Percentiles rank a stretch among this genome's conserved stretches.
phyloP scores from a whole-genome alignment of 768 basidiomycete genomes.

The Dictyophora rubrovolvata region DNA sequence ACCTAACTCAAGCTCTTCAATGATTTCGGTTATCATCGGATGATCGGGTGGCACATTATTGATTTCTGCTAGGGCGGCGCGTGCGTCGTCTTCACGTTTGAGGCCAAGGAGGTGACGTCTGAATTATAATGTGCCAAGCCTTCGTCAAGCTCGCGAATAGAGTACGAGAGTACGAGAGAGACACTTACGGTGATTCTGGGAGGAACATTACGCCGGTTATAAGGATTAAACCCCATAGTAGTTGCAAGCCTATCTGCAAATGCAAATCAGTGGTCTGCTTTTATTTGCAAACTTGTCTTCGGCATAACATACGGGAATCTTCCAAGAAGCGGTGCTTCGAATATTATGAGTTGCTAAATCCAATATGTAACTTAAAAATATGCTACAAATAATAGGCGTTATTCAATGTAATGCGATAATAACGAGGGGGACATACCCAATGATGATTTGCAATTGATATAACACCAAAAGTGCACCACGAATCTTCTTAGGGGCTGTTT shows the following conservation, averaged over 20 bases:
- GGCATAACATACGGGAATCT: slow-evolving; percentile 33
- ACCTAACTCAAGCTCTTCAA: slow-evolving; percentile 56
- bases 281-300: not conserved
- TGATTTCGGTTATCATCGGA: slow-evolving; percentile 43
- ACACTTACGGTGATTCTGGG: slow-evolving; percentile 63
- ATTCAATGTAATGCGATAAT: not conserved
- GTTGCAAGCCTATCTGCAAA: slow-evolving; percentile 50
- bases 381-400: slow-evolving; percentile 24
- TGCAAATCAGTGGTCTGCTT: not conserved
- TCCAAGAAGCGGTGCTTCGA: slow-evolving; percentile 55
- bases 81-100: slow-evolving; percentile 43
- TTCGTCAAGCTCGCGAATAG: not conserved
- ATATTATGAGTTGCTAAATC: slow-evolving; percentile 56
- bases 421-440: slow-evolving; percentile 35
- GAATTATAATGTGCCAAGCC: not conserved
- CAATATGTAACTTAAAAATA: slow-evolving; percentile 63
- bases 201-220: slow-evolving; percentile 65
- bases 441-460: slow-evolving; percentile 70
- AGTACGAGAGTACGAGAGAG: too few species aligned
- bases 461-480: slow-evolving; percentile 63
- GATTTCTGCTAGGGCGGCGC: slow-evolving; percentile 50
- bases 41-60: slow-evolving; percentile 56
- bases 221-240: slow-evolving; percentile 57
- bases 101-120: slow-evolving; percentile 64
- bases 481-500: slow-evolving; percentile 65